Percentiles rank a stretch among this genome's conserved stretches.
Conservation (phyloP, 345 rosid genomes). For the Reutealis trisperma region DNA sequence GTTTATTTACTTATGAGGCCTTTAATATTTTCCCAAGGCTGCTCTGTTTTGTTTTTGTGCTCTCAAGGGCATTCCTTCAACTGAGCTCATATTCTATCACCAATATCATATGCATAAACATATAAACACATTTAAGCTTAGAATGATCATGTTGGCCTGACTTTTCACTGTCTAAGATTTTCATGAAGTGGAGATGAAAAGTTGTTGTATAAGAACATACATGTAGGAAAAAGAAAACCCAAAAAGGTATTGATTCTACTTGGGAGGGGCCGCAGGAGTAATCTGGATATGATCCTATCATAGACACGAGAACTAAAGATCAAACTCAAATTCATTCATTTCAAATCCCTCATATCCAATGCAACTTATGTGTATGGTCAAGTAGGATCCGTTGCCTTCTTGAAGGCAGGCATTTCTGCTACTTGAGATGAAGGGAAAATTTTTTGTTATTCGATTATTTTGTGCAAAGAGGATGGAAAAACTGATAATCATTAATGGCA, state of each 20-base stretch:
- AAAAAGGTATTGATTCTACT: neutral
- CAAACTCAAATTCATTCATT: neutral
- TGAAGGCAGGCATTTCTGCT: neutral
- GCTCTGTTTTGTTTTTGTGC: neutral
- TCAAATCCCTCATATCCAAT: neutral
- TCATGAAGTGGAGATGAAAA: neutral
- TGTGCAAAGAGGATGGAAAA: neutral
- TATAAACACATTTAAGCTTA: neutral
- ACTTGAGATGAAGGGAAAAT: neutral
- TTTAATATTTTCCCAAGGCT: neutral
- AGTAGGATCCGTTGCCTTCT: neutral
- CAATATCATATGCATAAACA: neutral
- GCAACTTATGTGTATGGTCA: neutral
- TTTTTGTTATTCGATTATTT: neutral
- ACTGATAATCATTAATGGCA: neutral
- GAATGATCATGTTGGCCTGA: neutral
- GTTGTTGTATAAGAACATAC: neutral
- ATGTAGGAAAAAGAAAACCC: neutral
- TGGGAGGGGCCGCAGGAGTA: neutral
- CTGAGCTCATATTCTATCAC: neutral
- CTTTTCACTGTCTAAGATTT: neutral
- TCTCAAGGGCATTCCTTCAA: neutral
- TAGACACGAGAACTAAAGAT: neutral
- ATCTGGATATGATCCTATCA: neutral
- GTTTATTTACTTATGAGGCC: neutral